Evolutionary conservation across 2,329 filamentous ascomycete species (phyloP), one percentile per base, ranked within the genome.

Genomic region (Chaetomium sp.): DNA sequence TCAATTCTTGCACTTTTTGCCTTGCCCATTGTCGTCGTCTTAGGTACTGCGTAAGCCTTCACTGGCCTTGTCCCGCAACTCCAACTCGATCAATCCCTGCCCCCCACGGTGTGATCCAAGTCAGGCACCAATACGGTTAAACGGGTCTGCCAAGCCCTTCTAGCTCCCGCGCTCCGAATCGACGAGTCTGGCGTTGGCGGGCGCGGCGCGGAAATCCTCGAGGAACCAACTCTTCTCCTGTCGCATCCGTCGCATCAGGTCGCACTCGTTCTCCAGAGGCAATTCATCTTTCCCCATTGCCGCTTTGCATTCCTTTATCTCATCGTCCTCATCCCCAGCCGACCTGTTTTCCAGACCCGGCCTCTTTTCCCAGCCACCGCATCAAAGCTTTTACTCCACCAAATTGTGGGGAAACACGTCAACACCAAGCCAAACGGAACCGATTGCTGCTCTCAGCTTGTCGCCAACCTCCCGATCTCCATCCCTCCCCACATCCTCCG

Each of bases 41-140:
- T 21, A n/a, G 9, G n/a, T n/a, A n/a, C n/a, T n/a, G n/a, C n/a
- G n/a, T n/a, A n/a, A n/a, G n/a, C n/a, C n/a, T n/a, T n/a, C n/a
- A n/a, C n/a, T n/a, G n/a, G 45, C n/a, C 42, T 50, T 25, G n/a
- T 50, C 47, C n/a, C 49, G 23, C 50, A 31, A 9, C 50, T 53
- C 45, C 19, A 47, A 47, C n/a, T 23, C 45, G 16, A 47, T 49
- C 12, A 29, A 45, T 19, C 56, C 57, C 57, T 60, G 57, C 45
- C 50, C 57, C 29, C 57, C 50, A 57, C 47, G 25, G 25, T 45
- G 57, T 16, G 23, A 57, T 27, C 61, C 55, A 57, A 42, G 47
- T 53, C 62, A 63, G 62, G 62, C 55, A 59, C 62, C 62, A 38
- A 63, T 31, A 59, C 55, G 56, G 49, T 59, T 23, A 59, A 55